Evolutionary conservation across 148 eudicot species (phyloP).

Genomic region (Amaranthus cruentus): DNA sequence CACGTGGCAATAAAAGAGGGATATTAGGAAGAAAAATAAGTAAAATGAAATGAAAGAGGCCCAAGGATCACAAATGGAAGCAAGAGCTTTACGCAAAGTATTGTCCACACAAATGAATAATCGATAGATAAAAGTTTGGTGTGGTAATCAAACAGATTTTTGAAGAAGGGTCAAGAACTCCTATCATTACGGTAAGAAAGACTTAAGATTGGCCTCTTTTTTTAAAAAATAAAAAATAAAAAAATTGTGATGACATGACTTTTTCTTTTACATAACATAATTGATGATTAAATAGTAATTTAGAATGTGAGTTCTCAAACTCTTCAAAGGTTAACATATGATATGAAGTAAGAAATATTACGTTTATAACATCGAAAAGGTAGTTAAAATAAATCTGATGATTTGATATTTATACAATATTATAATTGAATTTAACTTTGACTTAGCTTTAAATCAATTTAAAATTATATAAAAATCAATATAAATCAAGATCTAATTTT

Average conservation of each 20-base stretch:
- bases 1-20: conserved; percentile 21
- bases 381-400: too few relatives aligned
- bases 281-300: conserved; percentile 14
- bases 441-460: too few relatives aligned
- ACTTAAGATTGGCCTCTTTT: too few relatives aligned
- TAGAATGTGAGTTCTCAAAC: conserved; percentile 14
- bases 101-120: conserved; percentile 23
- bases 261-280: background rate
- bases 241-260: conserved; percentile 1
- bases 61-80: conserved; percentile 16
- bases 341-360: too few relatives aligned
- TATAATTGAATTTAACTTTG: too few relatives aligned
- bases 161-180: conserved; percentile 20
- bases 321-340: conserved; percentile 9
- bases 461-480: too few relatives aligned
- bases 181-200: conserved; percentile 16
- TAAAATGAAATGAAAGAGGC: background rate
- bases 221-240: too few relatives aligned
- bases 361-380: too few relatives aligned
- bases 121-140: conserved; percentile 12
- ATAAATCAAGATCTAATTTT: too few relatives aligned
- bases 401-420: too few relatives aligned
- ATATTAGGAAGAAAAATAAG: conserved; percentile 10
- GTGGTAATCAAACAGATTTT: conserved; percentile 21
- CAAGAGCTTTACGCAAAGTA: conserved; percentile 30